Conservation (phyloP, 2,329 filamentous ascomycete species). For the Coniochaeta sp. region DNA sequence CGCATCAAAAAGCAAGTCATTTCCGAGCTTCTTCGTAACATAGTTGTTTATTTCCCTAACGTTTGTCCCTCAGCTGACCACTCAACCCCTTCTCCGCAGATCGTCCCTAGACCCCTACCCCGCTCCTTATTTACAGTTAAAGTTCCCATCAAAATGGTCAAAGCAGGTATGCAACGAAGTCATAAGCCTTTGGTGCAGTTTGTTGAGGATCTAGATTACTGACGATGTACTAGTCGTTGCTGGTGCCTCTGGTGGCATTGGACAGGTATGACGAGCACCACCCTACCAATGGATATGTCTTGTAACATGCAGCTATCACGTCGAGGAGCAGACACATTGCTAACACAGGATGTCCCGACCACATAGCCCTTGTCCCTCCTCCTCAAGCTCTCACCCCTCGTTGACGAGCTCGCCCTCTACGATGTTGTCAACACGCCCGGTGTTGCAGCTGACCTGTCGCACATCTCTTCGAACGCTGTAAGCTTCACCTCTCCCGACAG, state of each 20-base stretch:
- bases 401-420: slow-evolving; percentile 92
- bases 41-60: background rate
- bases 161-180: slow-evolving; percentile 22
- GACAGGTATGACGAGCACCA: slow-evolving; percentile 64
- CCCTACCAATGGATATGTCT: background rate
- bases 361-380: slow-evolving; percentile 87
- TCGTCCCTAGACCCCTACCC: slow-evolving; percentile 14
- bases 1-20: background rate
- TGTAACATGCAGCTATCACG: background rate
- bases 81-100: background rate
- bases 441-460: slow-evolving; percentile 91
- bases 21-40: background rate
- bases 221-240: slow-evolving; percentile 59
- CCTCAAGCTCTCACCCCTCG: slow-evolving; percentile 79
- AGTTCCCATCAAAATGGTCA: slow-evolving; percentile 25
- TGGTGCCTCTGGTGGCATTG: slow-evolving; percentile 96
- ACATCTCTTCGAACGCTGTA: slow-evolving; percentile 87
- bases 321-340: slow-evolving; percentile 7
- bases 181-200: background rate
- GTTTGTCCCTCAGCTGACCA: background rate
- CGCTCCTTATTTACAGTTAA: slow-evolving; percentile 5
- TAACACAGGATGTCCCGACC: background rate
- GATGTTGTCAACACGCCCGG: slow-evolving; percentile 99
- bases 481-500: slow-evolving; percentile 15
- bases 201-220: slow-evolving; percentile 8